These are phyloP conservation scores for Apocynum venetum DNA, from an alignment of 257 asterid genomes.

Conservation along the genomic window DNA sequence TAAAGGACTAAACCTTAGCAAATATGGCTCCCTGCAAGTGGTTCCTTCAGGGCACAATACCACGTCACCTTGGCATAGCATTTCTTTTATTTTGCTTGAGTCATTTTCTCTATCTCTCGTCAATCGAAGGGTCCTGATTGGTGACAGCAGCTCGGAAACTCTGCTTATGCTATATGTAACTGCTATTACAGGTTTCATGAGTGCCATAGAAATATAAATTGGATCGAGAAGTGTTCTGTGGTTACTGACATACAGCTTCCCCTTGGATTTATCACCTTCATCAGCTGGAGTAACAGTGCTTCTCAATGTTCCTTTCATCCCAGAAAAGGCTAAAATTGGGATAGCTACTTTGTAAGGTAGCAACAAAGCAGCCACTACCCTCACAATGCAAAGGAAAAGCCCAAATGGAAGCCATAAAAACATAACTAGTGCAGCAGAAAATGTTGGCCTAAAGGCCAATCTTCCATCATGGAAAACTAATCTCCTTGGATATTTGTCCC, in stretches of 20 bases:
- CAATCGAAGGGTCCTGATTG: conserved; percentile 20
- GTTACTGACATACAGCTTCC: conserved; percentile 26
- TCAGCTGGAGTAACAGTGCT: neutral
- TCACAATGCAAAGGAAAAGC: conserved; percentile 20
- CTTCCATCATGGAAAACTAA: conserved; percentile 36
- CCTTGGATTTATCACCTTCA: neutral
- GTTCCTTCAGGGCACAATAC: conserved; percentile 40
- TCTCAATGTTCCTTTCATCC: conserved; percentile 17
- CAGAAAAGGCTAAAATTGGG: conserved; percentile 24
- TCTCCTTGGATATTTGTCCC: conserved; percentile 23
- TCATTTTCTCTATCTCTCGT: conserved; percentile 28
- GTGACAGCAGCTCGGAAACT: conserved; percentile 30
- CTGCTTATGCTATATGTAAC: conserved; percentile 33
- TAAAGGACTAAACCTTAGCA: conserved; percentile 34
- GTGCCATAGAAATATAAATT: conserved; percentile 28
- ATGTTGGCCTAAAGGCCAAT: conserved; percentile 33
- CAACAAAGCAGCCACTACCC: conserved; percentile 12
- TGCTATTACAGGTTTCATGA: conserved; percentile 22
- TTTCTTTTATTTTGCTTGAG: conserved; percentile 16
- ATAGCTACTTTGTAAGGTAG: conserved; percentile 22
- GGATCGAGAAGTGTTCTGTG: conserved; percentile 35
- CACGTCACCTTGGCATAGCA: conserved; percentile 23
- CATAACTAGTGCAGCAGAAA: conserved; percentile 21
- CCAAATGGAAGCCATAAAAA: conserved; percentile 34
- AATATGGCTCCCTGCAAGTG: conserved; percentile 38